Conservation (phyloP, 2,329 filamentous ascomycete genomes). For the Penicillium janthinellum region DNA sequence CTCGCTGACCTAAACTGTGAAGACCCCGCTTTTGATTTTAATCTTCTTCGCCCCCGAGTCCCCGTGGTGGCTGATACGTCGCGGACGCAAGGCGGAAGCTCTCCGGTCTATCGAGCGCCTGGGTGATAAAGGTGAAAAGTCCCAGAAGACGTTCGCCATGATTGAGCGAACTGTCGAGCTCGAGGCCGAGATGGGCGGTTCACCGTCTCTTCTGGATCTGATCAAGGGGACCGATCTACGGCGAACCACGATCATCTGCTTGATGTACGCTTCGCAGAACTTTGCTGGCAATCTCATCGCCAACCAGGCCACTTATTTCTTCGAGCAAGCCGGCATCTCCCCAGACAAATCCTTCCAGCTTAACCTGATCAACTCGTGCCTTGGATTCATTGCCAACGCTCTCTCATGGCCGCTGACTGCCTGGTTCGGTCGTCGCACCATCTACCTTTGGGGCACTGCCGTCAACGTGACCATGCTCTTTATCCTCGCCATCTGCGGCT, state of each 20-base stretch:
- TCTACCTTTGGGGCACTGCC: constrained; percentile 43
- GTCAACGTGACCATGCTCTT: constrained; percentile 40
- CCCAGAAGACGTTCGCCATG: constrained; percentile 32
- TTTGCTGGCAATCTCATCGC: constrained; percentile 65
- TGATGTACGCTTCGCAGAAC: constrained; percentile 44
- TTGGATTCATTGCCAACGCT: constrained; percentile 39
- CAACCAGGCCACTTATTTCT: constrained; percentile 65
- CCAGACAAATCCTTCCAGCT: constrained; percentile 30
- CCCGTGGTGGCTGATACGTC: constrained; percentile 33
- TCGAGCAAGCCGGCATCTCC: constrained; percentile 43
- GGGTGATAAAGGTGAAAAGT: constrained; percentile 17
- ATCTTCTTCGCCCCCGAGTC: constrained; percentile 33
- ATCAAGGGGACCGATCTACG: constrained; percentile 36
- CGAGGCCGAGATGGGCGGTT: constrained; percentile 29
- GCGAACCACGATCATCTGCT: constrained; percentile 36
- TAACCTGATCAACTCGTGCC: constrained; percentile 33
- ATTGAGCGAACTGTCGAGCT: constrained; percentile 39
- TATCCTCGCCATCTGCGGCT: constrained; percentile 41
- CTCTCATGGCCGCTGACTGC: constrained; percentile 39
- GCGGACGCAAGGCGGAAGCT: constrained; percentile 28
- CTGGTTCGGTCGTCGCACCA: constrained; percentile 44
- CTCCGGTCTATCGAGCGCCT: constrained; percentile 30
- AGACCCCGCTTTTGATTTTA: constrained; percentile 33
- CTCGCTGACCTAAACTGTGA: background rate
- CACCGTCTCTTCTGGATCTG: constrained; percentile 34